These are phyloP conservation scores for Ophidiomyces ophidiicola DNA, from an alignment of 2,329 filamentous ascomycete genomes.

Conservation along the genomic window DNA sequence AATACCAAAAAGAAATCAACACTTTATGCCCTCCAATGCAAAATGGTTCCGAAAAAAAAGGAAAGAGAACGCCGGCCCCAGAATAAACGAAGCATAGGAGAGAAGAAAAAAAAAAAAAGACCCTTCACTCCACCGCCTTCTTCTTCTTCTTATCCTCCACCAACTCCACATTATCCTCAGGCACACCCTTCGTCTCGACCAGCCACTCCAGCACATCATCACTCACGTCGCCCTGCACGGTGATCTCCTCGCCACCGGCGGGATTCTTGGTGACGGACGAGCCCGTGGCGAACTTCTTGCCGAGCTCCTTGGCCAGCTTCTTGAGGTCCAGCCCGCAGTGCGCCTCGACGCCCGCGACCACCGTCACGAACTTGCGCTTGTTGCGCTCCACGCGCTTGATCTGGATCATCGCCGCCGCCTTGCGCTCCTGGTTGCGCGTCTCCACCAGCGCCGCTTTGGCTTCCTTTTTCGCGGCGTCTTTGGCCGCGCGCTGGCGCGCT, in stretches of 20 bases:
- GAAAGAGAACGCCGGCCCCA: slow-evolving; percentile 5
- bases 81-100: not conserved
- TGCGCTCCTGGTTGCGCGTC: slow-evolving; percentile 67
- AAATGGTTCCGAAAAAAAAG: too few species aligned
- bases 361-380: slow-evolving; percentile 93
- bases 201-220: slow-evolving; percentile 90
- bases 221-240: slow-evolving; percentile 92
- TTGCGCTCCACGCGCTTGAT: slow-evolving; percentile 98
- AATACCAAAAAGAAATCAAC: not conserved
- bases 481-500: slow-evolving; percentile 85
- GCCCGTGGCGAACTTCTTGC: slow-evolving; percentile 96
- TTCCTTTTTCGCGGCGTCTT: slow-evolving; percentile 93
- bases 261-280: slow-evolving; percentile 83
- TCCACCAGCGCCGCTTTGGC: slow-evolving; percentile 84
- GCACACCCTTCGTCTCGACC: slow-evolving; percentile 71
- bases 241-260: slow-evolving; percentile 69
- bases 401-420: slow-evolving; percentile 67
- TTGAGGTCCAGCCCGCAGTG: slow-evolving; percentile 87
- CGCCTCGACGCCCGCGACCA: slow-evolving; percentile 77
- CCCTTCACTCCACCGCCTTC: slow-evolving; percentile 23
- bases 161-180: slow-evolving; percentile 87
- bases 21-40: too few species aligned
- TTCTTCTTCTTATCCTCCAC: slow-evolving; percentile 97
- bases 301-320: slow-evolving; percentile 90
- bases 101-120: not conserved